Percentiles rank a stretch among this genome's conserved stretches.
Evolutionary conservation across 306 rosid species (phyloP).

Genomic region (Lablab purpureus): DNA sequence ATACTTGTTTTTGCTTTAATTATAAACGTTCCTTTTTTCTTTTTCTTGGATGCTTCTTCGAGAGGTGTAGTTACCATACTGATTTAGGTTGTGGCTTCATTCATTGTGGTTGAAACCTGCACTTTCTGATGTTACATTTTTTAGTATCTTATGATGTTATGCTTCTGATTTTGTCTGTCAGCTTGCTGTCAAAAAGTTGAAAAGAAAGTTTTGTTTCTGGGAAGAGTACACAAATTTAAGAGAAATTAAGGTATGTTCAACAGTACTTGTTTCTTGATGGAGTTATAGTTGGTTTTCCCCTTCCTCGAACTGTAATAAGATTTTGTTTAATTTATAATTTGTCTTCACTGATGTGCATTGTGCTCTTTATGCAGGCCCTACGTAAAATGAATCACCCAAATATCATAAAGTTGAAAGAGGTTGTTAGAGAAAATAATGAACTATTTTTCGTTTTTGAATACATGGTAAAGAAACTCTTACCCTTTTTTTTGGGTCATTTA

Average conservation of each 20-base stretch:
- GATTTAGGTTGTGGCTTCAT: slow-evolving; percentile 1
- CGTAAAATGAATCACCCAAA: slow-evolving; percentile 80
- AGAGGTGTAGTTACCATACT: slow-evolving; percentile 28
- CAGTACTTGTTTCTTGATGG: slow-evolving; percentile 7
- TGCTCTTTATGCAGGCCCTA: slow-evolving; percentile 65
- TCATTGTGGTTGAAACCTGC: slow-evolving; percentile 10
- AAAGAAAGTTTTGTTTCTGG: slow-evolving; percentile 89
- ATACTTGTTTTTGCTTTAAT: slow-evolving; percentile 11
- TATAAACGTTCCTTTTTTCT: neutral
- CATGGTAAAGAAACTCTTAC: slow-evolving; percentile 63
- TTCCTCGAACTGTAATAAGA: slow-evolving; percentile 35
- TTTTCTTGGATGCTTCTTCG: neutral
- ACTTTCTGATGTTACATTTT: slow-evolving; percentile 35
- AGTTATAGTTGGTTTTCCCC: slow-evolving; percentile 10
- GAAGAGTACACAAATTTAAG: slow-evolving; percentile 80
- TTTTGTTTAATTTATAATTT: slow-evolving; percentile 34
- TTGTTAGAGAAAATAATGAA: slow-evolving; percentile 73
- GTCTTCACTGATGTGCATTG: slow-evolving; percentile 45
- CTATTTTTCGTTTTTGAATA: slow-evolving; percentile 83
- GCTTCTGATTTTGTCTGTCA: slow-evolving; percentile 42
- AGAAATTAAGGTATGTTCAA: slow-evolving; percentile 76
- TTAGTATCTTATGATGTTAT: slow-evolving; percentile 35
- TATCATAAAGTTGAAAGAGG: slow-evolving; percentile 86
- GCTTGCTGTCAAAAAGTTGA: slow-evolving; percentile 92
- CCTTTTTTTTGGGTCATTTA: slow-evolving; percentile 21